Conservation (phyloP, 192 early-diverging fungal genomes). For the Coemansia sp. region DNA sequence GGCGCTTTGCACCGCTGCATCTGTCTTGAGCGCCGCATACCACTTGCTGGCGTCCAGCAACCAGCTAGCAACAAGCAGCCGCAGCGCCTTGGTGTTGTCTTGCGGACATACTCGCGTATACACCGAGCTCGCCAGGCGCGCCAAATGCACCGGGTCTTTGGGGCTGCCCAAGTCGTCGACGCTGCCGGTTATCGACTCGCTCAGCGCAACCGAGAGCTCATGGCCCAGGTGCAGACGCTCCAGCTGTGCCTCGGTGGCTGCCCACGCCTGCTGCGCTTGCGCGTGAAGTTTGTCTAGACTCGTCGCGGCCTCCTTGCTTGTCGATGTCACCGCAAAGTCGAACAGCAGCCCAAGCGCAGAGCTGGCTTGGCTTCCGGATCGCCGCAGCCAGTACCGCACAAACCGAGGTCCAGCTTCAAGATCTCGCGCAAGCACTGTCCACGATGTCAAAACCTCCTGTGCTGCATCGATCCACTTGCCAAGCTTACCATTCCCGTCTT, state of each 20-base stretch:
- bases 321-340: constrained; percentile 21
- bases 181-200: constrained; percentile 21
- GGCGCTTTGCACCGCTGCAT: constrained; percentile 10
- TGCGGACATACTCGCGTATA: constrained; percentile 28
- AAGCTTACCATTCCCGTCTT: neutral
- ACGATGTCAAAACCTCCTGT: constrained; percentile 28
- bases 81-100: constrained; percentile 11
- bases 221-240: constrained; percentile 13
- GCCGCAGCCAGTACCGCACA: constrained; percentile 34
- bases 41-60: constrained; percentile 19
- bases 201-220: constrained; percentile 32
- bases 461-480: constrained; percentile 13
- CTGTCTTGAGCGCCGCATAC: constrained; percentile 5
- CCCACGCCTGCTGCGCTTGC: constrained; percentile 31
- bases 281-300: neutral
- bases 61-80: constrained; percentile 24
- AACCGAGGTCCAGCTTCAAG: constrained; percentile 26
- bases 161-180: constrained; percentile 14
- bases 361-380: constrained; percentile 14
- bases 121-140: constrained; percentile 33
- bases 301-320: neutral
- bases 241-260: constrained; percentile 33
- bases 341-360: constrained; percentile 39
- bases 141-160: constrained; percentile 30
- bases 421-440: constrained; percentile 33